These are phyloP conservation scores for Wickerhamiella shivajii DNA, from an alignment of 805 yeast genomes.

Conservation along the genomic window DNA sequence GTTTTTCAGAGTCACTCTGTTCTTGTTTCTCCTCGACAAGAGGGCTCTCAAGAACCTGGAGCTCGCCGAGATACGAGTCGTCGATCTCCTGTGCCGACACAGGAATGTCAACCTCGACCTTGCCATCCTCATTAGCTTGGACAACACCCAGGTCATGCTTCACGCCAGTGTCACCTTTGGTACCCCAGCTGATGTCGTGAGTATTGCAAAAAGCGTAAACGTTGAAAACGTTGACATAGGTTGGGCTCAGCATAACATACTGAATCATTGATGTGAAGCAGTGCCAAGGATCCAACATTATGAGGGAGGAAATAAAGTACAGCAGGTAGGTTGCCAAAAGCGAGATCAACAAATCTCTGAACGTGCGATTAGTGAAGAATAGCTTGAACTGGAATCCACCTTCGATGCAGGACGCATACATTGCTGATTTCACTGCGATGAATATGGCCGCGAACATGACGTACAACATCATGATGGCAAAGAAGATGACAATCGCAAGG, in stretches of 20 bases:
- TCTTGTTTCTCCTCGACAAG: constrained; percentile 23
- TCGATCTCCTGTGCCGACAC: constrained; percentile 67
- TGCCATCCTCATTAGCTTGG: constrained; percentile 49
- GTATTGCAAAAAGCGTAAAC: constrained; percentile 93
- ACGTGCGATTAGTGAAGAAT: constrained; percentile 37
- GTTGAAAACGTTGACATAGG: constrained; percentile 79
- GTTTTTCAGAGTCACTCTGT: constrained; percentile 34
- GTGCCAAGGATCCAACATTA: constrained; percentile 85
- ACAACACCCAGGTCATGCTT: constrained; percentile 74
- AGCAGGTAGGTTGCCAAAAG: constrained; percentile 70
- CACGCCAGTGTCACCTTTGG: constrained; percentile 60
- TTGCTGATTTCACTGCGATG: constrained; percentile 60
- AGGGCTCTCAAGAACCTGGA: constrained; percentile 36
- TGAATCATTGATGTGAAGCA: constrained; percentile 80
- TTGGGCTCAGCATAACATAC: constrained; percentile 70
- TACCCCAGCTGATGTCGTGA: constrained; percentile 97
- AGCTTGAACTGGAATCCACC: constrained; percentile 30
- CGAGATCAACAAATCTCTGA: constrained; percentile 79
- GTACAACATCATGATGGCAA: constrained; percentile 79
- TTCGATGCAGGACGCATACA: constrained; percentile 35
- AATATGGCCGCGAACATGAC: constrained; percentile 78
- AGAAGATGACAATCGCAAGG: constrained; percentile 55
- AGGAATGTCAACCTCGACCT: constrained; percentile 57
- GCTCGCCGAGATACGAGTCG: constrained; percentile 48
- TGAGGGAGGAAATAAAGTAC: constrained; percentile 60